Evolutionary conservation across 352 stramenopile genomes (phyloP), one percentile per base, ranked within the genome.

Genomic region (Thalassiosira mediterranea): DNA sequence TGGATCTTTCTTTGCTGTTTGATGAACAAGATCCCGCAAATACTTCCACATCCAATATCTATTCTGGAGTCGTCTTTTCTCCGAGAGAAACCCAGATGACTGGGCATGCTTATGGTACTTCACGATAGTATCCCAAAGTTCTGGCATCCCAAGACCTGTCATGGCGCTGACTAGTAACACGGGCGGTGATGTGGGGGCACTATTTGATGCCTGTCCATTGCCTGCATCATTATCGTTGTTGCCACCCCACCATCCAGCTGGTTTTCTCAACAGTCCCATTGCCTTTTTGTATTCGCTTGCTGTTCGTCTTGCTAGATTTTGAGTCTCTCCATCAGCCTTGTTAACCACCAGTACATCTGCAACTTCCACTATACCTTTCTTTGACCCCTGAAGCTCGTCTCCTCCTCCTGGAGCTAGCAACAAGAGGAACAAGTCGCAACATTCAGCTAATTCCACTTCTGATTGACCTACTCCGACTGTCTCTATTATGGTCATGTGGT

Each of bases 361-460:
- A 42, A 98, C 95, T 84, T 99, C 97, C 65, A 99, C 96, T 82
- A 99, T 98, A 11, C 97, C 97, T 65, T 98, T 99, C 86, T 99
- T 99, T n/a, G 94, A 94, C 13, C 95, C 97, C 82, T 99, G 96
- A 26, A 98, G 83, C 64, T 97, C 95, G 81, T 99, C 96, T 11
- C 97, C 97, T 25, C 94, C 95, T n/a, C 93, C 96, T 0, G 96
- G 96, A 11, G 96, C 94, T 28, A 98, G 87, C 19, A 99, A 67
- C 46, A 99, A 89, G 76, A 98, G 91, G 23, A 98, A 87, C 89
- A 98, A 96, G 83, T 99, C 97, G 52, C 98, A 96, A 10, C 92
- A 96, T 77, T 98, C 89, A 75, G 97, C 95, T 53, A 99, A 96
- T 52, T 98, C 94, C 31, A 99, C 95, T 89, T 99, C 97, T 21